Conservation (phyloP, 1,284 basidiomycete genomes). For the Ganoderma sinense region DNA sequence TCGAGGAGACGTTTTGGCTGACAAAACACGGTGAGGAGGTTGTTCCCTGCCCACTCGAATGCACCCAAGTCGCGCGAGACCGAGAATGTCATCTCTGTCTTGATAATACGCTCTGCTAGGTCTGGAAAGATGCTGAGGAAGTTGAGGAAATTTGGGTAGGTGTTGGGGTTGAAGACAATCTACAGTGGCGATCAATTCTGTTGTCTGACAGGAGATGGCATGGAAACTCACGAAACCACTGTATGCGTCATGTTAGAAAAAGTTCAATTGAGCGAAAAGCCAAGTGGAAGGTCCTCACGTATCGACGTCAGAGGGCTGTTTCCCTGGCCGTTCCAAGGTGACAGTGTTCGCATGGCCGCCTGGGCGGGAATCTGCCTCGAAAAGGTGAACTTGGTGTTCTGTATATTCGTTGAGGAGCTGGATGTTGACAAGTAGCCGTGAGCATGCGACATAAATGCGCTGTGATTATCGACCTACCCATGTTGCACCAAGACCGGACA, state of each 20-base stretch:
- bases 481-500: constrained; percentile 79
- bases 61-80: constrained; percentile 72
- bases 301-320: constrained; percentile 64
- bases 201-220: not conserved
- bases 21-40: constrained; percentile 69
- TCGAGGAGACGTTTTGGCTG: constrained; percentile 70
- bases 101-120: constrained; percentile 54
- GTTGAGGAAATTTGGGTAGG: constrained; percentile 84
- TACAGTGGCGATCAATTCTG: constrained; percentile 34
- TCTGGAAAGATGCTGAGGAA: constrained; percentile 64
- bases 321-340: constrained; percentile 53
- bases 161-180: constrained; percentile 82
- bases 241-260: not conserved
- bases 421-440: not conserved
- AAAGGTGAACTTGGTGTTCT: constrained; percentile 82
- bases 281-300: constrained; percentile 54
- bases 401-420: constrained; percentile 80
- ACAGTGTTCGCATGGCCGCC: constrained; percentile 88
- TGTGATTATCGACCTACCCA: constrained; percentile 58
- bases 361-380: constrained; percentile 72
- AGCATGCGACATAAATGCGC: not conserved
- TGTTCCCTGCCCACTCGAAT: constrained; percentile 82
- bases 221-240: constrained; percentile 59
- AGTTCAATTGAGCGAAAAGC: not conserved
- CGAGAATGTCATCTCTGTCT: constrained; percentile 83